phyloP scores from a whole-genome alignment of 495 filamentous ascomycete species.

The Neurospora sp. region DNA sequence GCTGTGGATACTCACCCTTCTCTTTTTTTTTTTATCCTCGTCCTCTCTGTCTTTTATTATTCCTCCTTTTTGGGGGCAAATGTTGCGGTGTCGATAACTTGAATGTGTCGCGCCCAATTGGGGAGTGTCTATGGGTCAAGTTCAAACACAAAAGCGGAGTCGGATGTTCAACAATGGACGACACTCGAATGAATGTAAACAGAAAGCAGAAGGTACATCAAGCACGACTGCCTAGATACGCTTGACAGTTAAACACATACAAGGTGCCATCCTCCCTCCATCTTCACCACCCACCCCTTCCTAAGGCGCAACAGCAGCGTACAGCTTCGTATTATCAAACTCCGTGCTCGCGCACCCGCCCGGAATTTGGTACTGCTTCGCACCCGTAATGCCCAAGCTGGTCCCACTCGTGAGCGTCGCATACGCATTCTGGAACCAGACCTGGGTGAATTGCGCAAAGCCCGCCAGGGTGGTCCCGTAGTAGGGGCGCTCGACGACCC shows the following conservation, averaged over 20 bases:
- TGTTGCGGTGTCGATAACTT: not conserved
- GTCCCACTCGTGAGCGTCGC: slow-evolving; percentile 1
- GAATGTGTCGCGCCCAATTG: not conserved
- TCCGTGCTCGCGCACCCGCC: slow-evolving; percentile 9
- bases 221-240: not conserved
- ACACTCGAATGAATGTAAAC: not conserved
- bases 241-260: not conserved
- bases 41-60: not conserved
- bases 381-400: slow-evolving; percentile 13
- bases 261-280: not conserved
- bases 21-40: not conserved
- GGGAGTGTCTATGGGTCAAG: not conserved
- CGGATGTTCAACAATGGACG: not conserved
- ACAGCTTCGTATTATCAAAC: slow-evolving; percentile 6
- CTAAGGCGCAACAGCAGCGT: not conserved
- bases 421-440: slow-evolving; percentile 20
- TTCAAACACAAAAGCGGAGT: not conserved
- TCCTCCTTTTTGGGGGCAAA: not conserved
- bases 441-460: slow-evolving; percentile 17
- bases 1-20: not conserved
- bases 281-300: not conserved
- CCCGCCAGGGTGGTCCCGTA: slow-evolving; percentile 12
- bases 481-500: slow-evolving; percentile 20
- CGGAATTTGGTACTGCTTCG: slow-evolving; percentile 20
- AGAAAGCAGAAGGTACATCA: not conserved